Conservation (phyloP, 2,329 filamentous ascomycete genomes). For the Neoscytalidium dimidiatum region DNA sequence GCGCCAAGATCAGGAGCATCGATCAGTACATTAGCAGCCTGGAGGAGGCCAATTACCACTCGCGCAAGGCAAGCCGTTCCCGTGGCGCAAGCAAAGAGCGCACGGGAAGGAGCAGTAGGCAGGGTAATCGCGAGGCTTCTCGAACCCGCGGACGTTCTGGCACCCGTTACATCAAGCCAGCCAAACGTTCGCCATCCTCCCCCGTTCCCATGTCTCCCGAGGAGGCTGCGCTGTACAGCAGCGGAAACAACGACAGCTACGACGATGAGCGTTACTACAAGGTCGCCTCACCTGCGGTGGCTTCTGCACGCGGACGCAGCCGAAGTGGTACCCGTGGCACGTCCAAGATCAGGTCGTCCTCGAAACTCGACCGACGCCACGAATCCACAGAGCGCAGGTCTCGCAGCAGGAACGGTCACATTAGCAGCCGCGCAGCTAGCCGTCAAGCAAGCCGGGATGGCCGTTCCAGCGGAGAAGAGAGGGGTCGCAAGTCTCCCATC, state of each 20-base stretch:
- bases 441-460: conserved; percentile 53
- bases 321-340: conserved; percentile 33
- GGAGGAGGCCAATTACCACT: conserved; percentile 70
- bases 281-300: conserved; percentile 40
- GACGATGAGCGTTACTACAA: conserved; percentile 53
- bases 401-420: conserved; percentile 26
- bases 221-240: conserved; percentile 55
- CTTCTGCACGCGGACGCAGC: conserved; percentile 36
- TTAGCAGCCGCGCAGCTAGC: conserved; percentile 31
- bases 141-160: conserved; percentile 69
- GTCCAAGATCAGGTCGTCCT: conserved; percentile 37
- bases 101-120: conserved; percentile 1
- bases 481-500: conserved; percentile 70
- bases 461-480: conserved; percentile 24
- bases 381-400: conserved; percentile 39
- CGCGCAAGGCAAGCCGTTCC: conserved; percentile 38
- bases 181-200: conserved; percentile 86
- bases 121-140: conserved; percentile 44
- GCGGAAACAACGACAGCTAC: conserved; percentile 46
- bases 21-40: conserved; percentile 87
- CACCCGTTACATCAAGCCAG: conserved; percentile 69
- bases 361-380: conserved; percentile 34
- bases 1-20: conserved; percentile 65
- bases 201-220: conserved; percentile 94
- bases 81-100: conserved; percentile 45